Conservation (phyloP, 495 filamentous ascomycete species). For the Ramalina intermedia region DNA sequence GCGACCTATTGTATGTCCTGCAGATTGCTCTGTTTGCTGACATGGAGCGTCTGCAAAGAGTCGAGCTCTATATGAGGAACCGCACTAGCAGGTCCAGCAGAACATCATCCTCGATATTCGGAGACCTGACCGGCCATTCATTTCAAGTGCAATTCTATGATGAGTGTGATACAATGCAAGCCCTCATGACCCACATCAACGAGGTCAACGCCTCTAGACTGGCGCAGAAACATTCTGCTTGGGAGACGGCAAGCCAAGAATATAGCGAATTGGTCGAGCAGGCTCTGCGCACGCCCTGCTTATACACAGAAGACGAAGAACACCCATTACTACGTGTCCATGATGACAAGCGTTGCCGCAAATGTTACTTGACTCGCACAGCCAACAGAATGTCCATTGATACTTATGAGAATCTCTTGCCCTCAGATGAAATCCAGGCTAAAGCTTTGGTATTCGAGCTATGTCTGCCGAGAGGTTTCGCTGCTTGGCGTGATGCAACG, state of each 20-base stretch:
- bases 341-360: constrained; percentile 3
- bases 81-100: constrained; percentile 15
- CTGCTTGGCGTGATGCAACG: constrained; percentile 31
- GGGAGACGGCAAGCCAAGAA: constrained; percentile 12
- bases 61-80: constrained; percentile 32
- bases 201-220: background rate
- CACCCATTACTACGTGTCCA: constrained; percentile 1
- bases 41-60: constrained; percentile 31
- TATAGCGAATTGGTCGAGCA: constrained; percentile 26
- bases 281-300: constrained; percentile 17
- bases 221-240: background rate
- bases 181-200: constrained; percentile 23
- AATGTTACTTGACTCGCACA: background rate
- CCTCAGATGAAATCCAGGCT: constrained; percentile 15
- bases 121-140: constrained; percentile 20
- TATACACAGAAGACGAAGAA: constrained; percentile 15
- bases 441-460: constrained; percentile 32
- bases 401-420: constrained; percentile 33
- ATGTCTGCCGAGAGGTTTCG: constrained; percentile 20
- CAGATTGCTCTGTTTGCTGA: constrained; percentile 26
- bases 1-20: constrained; percentile 35
- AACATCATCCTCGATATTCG: constrained; percentile 27
- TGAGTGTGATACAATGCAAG: constrained; percentile 18
- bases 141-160: constrained; percentile 34
- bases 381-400: constrained; percentile 3